These are phyloP conservation scores for Ophiocordyceps camponoti-rufipedis DNA, from an alignment of 2,329 filamentous ascomycete genomes.

Conservation along the genomic window DNA sequence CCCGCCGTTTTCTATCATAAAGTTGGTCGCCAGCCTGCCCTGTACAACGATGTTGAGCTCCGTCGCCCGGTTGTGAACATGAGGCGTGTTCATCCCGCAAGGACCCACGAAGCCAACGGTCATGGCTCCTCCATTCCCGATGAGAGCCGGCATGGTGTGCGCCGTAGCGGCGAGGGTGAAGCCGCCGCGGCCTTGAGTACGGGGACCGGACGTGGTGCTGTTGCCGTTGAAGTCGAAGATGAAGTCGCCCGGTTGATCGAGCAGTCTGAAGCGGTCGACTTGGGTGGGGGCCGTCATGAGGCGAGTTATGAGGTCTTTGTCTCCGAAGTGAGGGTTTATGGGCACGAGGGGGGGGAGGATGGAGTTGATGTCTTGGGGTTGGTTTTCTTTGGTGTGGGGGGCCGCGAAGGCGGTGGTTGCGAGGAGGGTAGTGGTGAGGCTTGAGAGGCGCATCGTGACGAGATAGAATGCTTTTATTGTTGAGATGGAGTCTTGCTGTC, in stretches of 20 bases:
- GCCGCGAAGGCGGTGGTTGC: not conserved
- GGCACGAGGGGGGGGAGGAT: conserved; percentile 10
- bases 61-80: conserved; percentile 27
- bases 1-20: conserved; percentile 24
- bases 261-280: conserved; percentile 13
- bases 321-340: conserved; percentile 10
- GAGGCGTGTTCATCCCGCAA: conserved; percentile 32
- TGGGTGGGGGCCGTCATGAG: conserved; percentile 13
- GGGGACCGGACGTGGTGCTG: conserved; percentile 3
- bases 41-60: conserved; percentile 27
- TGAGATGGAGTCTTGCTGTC: no score
- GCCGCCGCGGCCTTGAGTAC: conserved; percentile 16
- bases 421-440: conserved; percentile 1
- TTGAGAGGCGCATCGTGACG: not conserved
- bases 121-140: conserved; percentile 26
- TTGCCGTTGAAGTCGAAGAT: conserved; percentile 22
- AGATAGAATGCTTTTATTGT: not conserved
- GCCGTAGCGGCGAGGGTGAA: conserved; percentile 20
- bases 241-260: conserved; percentile 17
- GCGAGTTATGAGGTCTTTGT: conserved; percentile 11
- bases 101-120: conserved; percentile 28
- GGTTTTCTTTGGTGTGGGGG: not conserved
- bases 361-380: conserved; percentile 4
- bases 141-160: conserved; percentile 30
- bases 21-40: conserved; percentile 24